phyloP scores from a whole-genome alignment of 1,284 basidiomycete species.

The Meira miltonrushii region DNA sequence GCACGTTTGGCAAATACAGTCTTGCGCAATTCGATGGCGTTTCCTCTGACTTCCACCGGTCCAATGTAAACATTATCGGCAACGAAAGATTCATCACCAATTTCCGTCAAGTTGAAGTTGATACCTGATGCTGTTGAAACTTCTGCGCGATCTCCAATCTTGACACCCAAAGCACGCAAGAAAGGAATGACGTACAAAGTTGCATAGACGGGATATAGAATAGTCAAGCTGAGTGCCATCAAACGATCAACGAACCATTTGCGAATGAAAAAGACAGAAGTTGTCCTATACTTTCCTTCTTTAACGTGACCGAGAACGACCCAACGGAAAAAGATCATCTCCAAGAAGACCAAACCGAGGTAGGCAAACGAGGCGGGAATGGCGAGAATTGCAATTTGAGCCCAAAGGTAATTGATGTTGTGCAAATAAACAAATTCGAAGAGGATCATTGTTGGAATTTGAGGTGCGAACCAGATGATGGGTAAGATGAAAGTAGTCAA shows the following conservation, averaged over 20 bases:
- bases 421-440: conserved; percentile 10
- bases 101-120: conserved; percentile 14
- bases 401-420: conserved; percentile 8
- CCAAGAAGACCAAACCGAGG: conserved; percentile 6
- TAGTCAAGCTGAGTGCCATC: conserved; percentile 10
- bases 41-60: conserved; percentile 6
- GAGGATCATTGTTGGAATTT: conserved; percentile 12
- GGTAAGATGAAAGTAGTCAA: conserved; percentile 9
- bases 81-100: conserved; percentile 14
- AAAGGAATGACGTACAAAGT: conserved; percentile 12
- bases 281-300: conserved; percentile 3
- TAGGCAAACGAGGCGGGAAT: conserved; percentile 10
- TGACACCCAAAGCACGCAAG: conserved; percentile 14
- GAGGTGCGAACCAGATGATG: conserved; percentile 10
- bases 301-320: conserved; percentile 3
- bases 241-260: conserved; percentile 15
- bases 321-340: conserved; percentile 10
- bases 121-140: conserved; percentile 14
- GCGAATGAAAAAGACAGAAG: conserved; percentile 12
- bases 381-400: conserved; percentile 1
- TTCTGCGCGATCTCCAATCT: conserved; percentile 12
- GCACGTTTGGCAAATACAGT: conserved; percentile 8
- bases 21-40: conserved; percentile 6
- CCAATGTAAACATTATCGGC: conserved; percentile 14
- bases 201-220: conserved; percentile 13